Percentiles rank a stretch among this genome's conserved stretches.
Conservation (phyloP, 768 basidiomycete species). For the Agaricus subrufescens region DNA sequence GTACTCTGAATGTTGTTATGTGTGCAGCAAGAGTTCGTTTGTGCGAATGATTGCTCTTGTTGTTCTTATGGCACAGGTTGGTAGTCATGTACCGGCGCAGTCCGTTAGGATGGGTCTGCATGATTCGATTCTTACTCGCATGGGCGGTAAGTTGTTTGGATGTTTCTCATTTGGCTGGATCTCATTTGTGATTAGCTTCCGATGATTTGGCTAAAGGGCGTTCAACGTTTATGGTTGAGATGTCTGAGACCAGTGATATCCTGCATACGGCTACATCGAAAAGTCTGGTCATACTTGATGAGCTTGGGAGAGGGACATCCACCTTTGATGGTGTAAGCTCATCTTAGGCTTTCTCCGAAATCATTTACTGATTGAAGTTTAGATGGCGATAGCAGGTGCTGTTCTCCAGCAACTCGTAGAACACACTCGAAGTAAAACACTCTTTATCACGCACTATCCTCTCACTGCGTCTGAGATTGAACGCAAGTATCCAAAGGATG, state of each 20-base stretch:
- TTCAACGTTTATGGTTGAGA: conserved; percentile 97
- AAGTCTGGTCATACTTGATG: conserved; percentile 88
- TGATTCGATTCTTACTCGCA: conserved; percentile 82
- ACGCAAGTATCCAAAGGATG: conserved; percentile 49
- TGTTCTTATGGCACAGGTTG: conserved; percentile 85
- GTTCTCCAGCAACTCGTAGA: conserved; percentile 69
- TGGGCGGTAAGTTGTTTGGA: conserved; percentile 63
- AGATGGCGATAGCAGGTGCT: conserved; percentile 88
- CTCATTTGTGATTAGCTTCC: conserved; percentile 45
- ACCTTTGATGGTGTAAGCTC: conserved; percentile 79
- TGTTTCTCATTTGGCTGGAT: background rate
- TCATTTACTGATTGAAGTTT: background rate
- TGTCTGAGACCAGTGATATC: conserved; percentile 91
- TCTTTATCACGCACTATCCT: conserved; percentile 97
- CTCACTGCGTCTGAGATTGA: conserved; percentile 69
- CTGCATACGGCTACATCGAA: conserved; percentile 66
- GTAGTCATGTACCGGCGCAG: conserved; percentile 84
- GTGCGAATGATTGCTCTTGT: conserved; percentile 78
- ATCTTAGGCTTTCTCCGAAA: background rate
- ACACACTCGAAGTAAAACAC: conserved; percentile 57
- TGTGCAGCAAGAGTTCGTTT: conserved; percentile 70
- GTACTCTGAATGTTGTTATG: background rate
- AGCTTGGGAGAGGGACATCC: conserved; percentile 85
- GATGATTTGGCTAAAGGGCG: conserved; percentile 85
- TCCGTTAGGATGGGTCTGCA: conserved; percentile 72